Percentiles rank a stretch among this genome's conserved stretches.
Conservation (phyloP, 208 protist species). For the Giardia muris region DNA sequence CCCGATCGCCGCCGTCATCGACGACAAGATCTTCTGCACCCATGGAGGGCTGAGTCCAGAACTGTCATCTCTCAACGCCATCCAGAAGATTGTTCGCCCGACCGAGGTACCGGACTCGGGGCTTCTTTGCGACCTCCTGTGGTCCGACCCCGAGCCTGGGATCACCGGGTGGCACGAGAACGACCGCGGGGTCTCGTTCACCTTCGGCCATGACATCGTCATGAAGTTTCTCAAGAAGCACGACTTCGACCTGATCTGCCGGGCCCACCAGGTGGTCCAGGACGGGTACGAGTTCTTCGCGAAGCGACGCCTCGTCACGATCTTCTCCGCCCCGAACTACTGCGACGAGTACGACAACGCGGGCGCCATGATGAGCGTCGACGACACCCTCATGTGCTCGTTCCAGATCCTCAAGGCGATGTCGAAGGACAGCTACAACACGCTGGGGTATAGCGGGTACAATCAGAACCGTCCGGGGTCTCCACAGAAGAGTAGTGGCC, state of each 20-base stretch:
- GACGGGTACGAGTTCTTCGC: conserved; percentile 98
- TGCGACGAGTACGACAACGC: conserved; percentile 96
- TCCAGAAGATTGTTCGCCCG: conserved; percentile 76
- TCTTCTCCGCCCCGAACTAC: conserved; percentile 99
- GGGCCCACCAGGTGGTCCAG: conserved; percentile 93
- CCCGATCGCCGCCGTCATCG: conserved; percentile 88
- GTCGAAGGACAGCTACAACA: not conserved
- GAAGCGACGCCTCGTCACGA: conserved; percentile 86
- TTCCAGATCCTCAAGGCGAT: conserved; percentile 68
- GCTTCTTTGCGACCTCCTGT: conserved; percentile 93
- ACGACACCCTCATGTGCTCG: conserved; percentile 80
- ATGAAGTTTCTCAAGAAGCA: conserved; percentile 86
- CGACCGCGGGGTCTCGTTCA: conserved; percentile 87
- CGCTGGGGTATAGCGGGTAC: not conserved
- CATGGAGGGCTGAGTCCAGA: conserved; percentile 88
- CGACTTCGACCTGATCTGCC: conserved; percentile 92
- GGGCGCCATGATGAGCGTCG: conserved; percentile 88
- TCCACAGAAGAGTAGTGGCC: not conserved
- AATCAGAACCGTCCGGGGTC: conserved; percentile 1
- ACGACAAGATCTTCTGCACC: conserved; percentile 97
- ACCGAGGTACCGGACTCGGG: conserved; percentile 92
- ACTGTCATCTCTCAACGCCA: conserved; percentile 77
- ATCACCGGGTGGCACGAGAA: conserved; percentile 83
- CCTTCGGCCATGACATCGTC: conserved; percentile 89
- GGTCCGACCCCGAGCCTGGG: conserved; percentile 86